Evolutionary conservation across 352 stramenopile genomes (phyloP), one percentile per base, ranked within the genome.

Genomic region (Nothophytophthora sp.): DNA sequence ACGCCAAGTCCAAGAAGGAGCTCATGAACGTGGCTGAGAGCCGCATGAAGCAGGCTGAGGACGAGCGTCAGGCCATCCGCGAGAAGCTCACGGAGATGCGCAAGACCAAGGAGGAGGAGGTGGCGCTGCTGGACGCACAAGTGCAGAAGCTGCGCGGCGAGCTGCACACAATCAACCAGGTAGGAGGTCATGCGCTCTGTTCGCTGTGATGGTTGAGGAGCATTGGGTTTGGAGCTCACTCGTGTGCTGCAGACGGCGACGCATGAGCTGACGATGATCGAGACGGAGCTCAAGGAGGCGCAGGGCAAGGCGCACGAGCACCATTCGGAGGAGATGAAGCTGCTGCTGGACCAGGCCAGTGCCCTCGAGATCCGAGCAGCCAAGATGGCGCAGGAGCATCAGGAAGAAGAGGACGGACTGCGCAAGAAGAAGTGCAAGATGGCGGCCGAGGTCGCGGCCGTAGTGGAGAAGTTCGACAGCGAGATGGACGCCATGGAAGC

Each of bases 371-470:
- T 73, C n/a, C 65, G 72, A 39, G 65, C 82, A 16, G 63, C 47
- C 32, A 90, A 90, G 45, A 80, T 91, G 74, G 78, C 71, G n/a
- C 69, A 77, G 46, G 84, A 95, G 35, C 84, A 95, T 55, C 83
- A 88, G 42, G 80, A 96, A 54, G 72, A 83, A 45, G 87, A 96
- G 38, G 84, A 91, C 18, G 30, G 54, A 18, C 64, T 95, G 24
- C 80, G 80, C 29, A 95, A 95, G 51, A 81, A 78, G 55, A 94
- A 95, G 49, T 85, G 68, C 63, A 93, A 93, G 41, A 80, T 78
- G 32, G 84, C 84, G 16, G 58, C 70, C 8, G 87, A 96, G 52
- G 72, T 93, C 6, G 74, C 76, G 12, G 49, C 41, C 15, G 63
- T 89, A 19, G 76, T 95, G 10, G 83, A 89, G 24, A 88, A 88